Evolutionary conservation across 2,329 filamentous ascomycete genomes (phyloP).

Genomic region (Arthrinium phaeospermum): DNA sequence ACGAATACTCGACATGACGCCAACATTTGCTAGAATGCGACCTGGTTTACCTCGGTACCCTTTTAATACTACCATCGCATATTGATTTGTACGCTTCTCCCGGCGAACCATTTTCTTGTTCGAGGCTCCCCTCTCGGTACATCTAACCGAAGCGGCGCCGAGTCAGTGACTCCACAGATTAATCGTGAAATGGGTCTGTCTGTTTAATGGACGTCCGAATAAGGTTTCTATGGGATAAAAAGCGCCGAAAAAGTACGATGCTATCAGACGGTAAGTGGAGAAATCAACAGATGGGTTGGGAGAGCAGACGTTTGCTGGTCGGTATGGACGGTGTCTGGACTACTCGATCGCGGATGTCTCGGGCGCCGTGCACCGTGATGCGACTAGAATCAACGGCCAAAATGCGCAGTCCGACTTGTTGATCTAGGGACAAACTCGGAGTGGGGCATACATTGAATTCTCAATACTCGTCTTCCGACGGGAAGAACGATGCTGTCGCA

Average conservation of each 20-base stretch:
- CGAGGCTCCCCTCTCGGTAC: not conserved
- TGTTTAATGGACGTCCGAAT: not conserved
- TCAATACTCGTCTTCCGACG: not conserved
- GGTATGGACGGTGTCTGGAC: not conserved
- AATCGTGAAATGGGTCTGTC: not conserved
- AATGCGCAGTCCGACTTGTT: not conserved
- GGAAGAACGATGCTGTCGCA: not conserved
- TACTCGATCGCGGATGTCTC: not conserved
- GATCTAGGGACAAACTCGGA: no score
- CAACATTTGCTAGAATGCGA: not conserved
- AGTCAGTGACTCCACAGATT: not conserved
- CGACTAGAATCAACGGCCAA: not conserved
- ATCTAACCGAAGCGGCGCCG: constrained; percentile 2
- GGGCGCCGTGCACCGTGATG: not conserved
- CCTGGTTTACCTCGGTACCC: no score
- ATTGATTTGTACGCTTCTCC: no score
- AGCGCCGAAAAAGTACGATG: not conserved
- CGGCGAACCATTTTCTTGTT: not conserved
- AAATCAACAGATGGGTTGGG: not conserved
- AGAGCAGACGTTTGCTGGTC: not conserved
- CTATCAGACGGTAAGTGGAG: not conserved
- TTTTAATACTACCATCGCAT: not conserved
- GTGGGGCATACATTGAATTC: not conserved
- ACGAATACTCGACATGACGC: not conserved
- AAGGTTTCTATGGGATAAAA: not conserved